phyloP scores from a whole-genome alignment of 306 rosid genomes.

The Corylus americana region DNA sequence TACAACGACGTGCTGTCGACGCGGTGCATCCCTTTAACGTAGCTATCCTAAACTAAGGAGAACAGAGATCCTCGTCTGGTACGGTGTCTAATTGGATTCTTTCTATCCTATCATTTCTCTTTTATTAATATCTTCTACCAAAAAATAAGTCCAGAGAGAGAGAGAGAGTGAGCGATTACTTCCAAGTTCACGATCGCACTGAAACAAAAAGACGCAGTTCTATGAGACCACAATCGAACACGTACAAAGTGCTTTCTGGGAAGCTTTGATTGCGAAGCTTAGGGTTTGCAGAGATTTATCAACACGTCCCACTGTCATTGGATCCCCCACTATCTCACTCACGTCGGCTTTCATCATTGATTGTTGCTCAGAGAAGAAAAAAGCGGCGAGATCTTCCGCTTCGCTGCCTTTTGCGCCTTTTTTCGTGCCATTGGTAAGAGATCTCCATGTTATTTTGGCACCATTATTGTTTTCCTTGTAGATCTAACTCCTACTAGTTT shows the following conservation, averaged over 20 bases:
- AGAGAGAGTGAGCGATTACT: too few relatives aligned
- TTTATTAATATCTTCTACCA: too few relatives aligned
- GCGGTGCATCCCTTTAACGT: not conserved
- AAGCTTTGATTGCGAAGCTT: not conserved
- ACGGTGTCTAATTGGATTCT: not conserved
- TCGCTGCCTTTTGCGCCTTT: conserved; percentile 30
- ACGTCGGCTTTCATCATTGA: conserved; percentile 3
- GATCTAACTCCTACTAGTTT: not conserved
- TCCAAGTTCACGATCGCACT: too few relatives aligned
- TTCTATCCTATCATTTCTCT: too few relatives aligned
- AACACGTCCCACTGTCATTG: conserved; percentile 10
- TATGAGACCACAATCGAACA: not conserved
- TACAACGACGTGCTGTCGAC: not conserved
- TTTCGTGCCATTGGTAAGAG: conserved; percentile 52
- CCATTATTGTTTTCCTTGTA: not conserved
- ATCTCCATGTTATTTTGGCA: conserved; percentile 13
- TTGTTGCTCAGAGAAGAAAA: conserved; percentile 10
- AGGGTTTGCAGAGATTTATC: conserved; percentile 4
- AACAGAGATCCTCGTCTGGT: not conserved
- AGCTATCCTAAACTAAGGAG: not conserved
- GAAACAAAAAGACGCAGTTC: not conserved
- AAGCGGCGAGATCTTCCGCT: not conserved
- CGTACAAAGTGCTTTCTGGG: not conserved
- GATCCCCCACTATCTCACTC: not conserved
- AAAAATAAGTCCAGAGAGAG: too few relatives aligned